Conservation (phyloP, 2,329 filamentous ascomycete genomes). For the Tolypocladium sp. region DNA sequence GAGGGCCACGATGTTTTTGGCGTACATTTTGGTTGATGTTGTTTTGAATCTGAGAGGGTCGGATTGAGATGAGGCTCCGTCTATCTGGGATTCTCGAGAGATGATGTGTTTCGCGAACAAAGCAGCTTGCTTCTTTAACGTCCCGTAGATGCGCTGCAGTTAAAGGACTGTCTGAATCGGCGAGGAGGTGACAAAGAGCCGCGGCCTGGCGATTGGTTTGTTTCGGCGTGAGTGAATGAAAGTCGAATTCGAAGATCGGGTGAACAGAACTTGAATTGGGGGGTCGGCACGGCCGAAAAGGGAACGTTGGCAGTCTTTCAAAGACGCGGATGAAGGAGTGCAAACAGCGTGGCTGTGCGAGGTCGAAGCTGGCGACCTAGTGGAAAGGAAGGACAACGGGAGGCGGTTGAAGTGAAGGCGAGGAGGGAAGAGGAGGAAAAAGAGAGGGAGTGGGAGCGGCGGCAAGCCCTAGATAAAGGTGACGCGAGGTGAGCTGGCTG, state of each 20-base stretch:
- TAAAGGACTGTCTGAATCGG: neutral
- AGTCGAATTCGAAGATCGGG: neutral
- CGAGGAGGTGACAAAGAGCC: neutral
- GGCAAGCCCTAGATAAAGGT: neutral
- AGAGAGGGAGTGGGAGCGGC: neutral
- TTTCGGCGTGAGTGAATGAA: neutral
- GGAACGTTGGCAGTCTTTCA: constrained; percentile 36
- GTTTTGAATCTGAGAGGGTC: neutral
- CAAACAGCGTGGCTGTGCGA: constrained; percentile 18
- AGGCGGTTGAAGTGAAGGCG: neutral
- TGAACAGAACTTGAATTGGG: neutral
- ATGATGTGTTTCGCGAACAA: neutral
- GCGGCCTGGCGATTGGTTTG: neutral
- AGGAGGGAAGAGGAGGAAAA: neutral
- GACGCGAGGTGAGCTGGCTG: neutral
- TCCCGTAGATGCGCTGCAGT: neutral
- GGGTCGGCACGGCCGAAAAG: constrained; percentile 24
- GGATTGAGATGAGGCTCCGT: neutral
- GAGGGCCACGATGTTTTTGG: constrained; percentile 31
- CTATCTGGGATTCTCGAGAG: neutral
- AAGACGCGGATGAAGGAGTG: constrained; percentile 36
- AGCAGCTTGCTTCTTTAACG: neutral
- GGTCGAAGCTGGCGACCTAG: constrained; percentile 10
- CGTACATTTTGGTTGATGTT: constrained; percentile 27
- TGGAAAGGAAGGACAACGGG: constrained; percentile 13